Base-by-base conservation (phyloP, 805 yeast genomes). In the Nakazawaea wyomingensis region DNA sequence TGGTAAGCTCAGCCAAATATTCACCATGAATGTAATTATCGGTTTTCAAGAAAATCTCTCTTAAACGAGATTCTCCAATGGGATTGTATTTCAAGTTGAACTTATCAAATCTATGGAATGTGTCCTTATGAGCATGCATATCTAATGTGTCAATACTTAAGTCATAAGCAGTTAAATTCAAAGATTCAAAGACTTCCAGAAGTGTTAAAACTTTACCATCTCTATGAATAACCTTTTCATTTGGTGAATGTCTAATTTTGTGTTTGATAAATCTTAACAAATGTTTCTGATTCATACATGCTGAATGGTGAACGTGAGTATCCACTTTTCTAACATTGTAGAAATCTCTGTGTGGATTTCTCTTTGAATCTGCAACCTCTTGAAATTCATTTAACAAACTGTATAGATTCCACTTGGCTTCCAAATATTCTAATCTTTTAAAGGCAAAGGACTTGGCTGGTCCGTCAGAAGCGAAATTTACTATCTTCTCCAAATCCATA, bases 241-340 rank as follows among this genome's bases (percentile, higher is more conserved):
- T 76, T 2, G 95, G 90, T 37, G 70, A 68, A 47, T 87, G 85
- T 66, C 91, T 88, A 65, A 93, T 80, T 66, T 93, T 93, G 60
- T 89, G 87, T 65, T 93, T 93, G 62, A 93, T 93, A 62, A 87
- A 93, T 55, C 99, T 82, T 51, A 93, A 70, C 54, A 93, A 68
- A 66, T 93, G 99, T 64, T 93, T 93, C 66, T 93, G 99, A 57
- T 95, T 95, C 98, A 95, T 95, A 63, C 97, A 90, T 9, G 99
- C 99, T 8, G 96, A 86, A 61, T 95, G 99, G 61, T 93, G 99
- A 54, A 93, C 96, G 71, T 93, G 99, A 16, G 98, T 93, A 59
- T 91, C 99, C 30, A 93, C 97, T 61, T 91, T 91, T 66, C 98
- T 79, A 34, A 89, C 96, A 56, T 91, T 91, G 66, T 91, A 91